These are phyloP conservation scores for Helianthus tuberosus DNA, from an alignment of 129 eudicot genomes.

Conservation along the genomic window DNA sequence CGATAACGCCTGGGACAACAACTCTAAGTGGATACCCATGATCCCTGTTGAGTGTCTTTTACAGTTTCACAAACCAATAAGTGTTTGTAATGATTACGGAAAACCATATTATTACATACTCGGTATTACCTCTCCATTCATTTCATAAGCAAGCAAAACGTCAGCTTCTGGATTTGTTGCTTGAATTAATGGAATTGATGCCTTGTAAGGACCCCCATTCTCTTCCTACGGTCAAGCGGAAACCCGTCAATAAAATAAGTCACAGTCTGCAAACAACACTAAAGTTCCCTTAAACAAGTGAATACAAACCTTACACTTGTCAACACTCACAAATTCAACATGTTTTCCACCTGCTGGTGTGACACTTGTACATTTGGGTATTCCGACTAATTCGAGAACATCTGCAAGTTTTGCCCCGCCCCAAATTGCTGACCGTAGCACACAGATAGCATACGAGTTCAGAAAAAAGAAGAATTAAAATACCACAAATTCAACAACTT, in stretches of 20 bases:
- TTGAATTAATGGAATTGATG: constrained; percentile 81
- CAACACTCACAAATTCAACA: constrained; percentile 96
- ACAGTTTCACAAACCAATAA: constrained; percentile 29
- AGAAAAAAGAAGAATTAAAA: not conserved
- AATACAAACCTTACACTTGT: constrained; percentile 79
- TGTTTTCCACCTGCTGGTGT: constrained; percentile 88
- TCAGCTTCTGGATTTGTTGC: constrained; percentile 96
- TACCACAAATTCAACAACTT: constrained; percentile 3
- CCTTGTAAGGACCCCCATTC: constrained; percentile 98
- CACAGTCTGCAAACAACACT: not conserved
- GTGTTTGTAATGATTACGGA: not conserved
- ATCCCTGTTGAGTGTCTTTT: constrained; percentile 92
- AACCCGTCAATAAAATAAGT: constrained; percentile 17
- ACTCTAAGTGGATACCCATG: constrained; percentile 99
- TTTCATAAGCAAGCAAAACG: constrained; percentile 95
- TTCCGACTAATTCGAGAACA: constrained; percentile 88
- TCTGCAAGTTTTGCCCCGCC: constrained; percentile 96
- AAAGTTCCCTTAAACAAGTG: constrained; percentile 11
- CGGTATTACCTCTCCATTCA: constrained; percentile 88
- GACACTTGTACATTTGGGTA: constrained; percentile 53
- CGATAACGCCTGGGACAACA: constrained; percentile 95
- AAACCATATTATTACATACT: not conserved
- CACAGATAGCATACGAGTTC: constrained; percentile 5
- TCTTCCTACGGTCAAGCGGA: constrained; percentile 60
- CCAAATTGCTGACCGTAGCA: constrained; percentile 76